Evolutionary conservation across 495 filamentous ascomycete genomes (phyloP).

Genomic region (Ascodesmis nigricans): DNA sequence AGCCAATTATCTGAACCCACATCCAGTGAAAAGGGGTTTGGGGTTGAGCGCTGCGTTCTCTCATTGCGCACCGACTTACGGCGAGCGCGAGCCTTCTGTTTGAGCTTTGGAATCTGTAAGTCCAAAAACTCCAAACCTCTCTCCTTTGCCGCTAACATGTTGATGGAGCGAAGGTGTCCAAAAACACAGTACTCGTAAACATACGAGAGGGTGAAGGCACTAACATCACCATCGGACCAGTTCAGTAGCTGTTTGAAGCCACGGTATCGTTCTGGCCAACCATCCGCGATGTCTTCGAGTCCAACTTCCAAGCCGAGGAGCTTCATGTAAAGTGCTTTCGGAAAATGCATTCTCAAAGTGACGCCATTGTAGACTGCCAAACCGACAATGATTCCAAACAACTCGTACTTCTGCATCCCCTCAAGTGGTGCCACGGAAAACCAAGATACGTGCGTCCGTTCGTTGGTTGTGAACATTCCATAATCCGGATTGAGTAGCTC

Average conservation of each 20-base stretch:
- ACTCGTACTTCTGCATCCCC: slow-evolving; percentile 71
- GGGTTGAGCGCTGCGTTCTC: too few relatives aligned
- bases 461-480: slow-evolving; percentile 57
- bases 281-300: slow-evolving; percentile 56
- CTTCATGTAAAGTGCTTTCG: slow-evolving; percentile 60
- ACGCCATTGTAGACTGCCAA: slow-evolving; percentile 89
- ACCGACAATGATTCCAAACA: slow-evolving; percentile 66
- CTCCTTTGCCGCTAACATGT: slow-evolving; percentile 28
- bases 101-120: slow-evolving; percentile 5
- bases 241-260: slow-evolving; percentile 46
- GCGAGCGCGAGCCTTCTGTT: slow-evolving; percentile 5
- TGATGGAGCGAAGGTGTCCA: slow-evolving; percentile 32
- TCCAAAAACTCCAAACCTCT: slow-evolving; percentile 13
- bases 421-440: slow-evolving; percentile 63
- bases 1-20: slow-evolving; percentile 13
- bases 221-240: slow-evolving; percentile 62
- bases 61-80: slow-evolving; percentile 1
- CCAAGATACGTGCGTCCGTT: slow-evolving; percentile 56
- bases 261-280: slow-evolving; percentile 60
- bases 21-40: too few relatives aligned
- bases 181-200: slow-evolving; percentile 59
- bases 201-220: slow-evolving; percentile 56
- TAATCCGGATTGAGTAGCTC: slow-evolving; percentile 57
- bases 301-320: slow-evolving; percentile 35
- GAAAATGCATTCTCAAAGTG: slow-evolving; percentile 72